Evolutionary conservation across 768 basidiomycete species (phyloP).

Genomic region (Hysterangium stoloniferum): DNA sequence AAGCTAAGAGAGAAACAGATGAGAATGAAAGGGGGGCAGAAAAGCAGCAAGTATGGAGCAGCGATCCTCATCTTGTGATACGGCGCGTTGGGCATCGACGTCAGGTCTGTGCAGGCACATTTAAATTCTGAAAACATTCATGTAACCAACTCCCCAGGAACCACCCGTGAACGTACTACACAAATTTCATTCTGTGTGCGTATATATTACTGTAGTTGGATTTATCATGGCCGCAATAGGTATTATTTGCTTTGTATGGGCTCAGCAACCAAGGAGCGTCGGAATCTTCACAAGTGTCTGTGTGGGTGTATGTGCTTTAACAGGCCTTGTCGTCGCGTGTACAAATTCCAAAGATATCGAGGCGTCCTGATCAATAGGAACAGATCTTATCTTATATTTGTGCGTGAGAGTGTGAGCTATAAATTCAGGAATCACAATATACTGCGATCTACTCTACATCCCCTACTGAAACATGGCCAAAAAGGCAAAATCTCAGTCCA

Average conservation of each 20-base stretch:
- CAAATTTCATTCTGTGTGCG: slow-evolving; percentile 42
- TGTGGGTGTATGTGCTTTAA: slow-evolving; percentile 29
- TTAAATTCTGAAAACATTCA: no score
- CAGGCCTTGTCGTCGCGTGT: background rate
- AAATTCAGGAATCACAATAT: background rate
- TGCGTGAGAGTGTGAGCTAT: background rate
- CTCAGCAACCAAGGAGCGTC: slow-evolving; percentile 35
- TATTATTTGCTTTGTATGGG: slow-evolving; percentile 46
- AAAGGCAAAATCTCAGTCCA: background rate
- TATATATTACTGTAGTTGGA: slow-evolving; percentile 37
- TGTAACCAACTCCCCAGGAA: slow-evolving; percentile 6
- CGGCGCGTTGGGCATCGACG: slow-evolving; percentile 2
- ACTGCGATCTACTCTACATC: background rate
- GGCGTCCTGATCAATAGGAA: no score
- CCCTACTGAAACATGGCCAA: background rate
- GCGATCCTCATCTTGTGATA: slow-evolving; percentile 19
- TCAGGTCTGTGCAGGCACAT: background rate
- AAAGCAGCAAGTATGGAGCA: slow-evolving; percentile 25
- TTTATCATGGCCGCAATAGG: slow-evolving; percentile 45
- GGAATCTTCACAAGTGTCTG: slow-evolving; percentile 35
- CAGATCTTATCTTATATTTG: no score
- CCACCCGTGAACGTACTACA: slow-evolving; percentile 32
- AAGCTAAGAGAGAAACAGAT: slow-evolving; percentile 36
- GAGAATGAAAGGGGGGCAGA: slow-evolving; percentile 22
- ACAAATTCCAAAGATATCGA: no score